Percentiles rank a stretch among this genome's conserved stretches.
phyloP scores from a whole-genome alignment of 2,329 filamentous ascomycete genomes.

The Curvularia verruculosa region DNA sequence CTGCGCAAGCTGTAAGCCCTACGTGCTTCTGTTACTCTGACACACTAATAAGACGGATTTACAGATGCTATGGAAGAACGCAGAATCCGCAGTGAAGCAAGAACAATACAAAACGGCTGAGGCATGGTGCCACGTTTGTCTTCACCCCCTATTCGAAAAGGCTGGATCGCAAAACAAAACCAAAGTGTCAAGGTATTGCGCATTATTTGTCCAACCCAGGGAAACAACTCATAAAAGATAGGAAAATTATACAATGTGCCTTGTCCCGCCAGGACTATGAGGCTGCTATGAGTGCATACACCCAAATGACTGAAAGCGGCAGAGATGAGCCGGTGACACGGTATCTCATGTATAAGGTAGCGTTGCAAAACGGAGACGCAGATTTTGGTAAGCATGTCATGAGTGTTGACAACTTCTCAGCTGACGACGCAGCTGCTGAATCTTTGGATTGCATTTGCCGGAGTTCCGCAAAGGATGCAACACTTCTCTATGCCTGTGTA shows the following conservation, averaged over 20 bases:
- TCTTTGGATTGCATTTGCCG: constrained; percentile 68
- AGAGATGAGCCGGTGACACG: constrained; percentile 69
- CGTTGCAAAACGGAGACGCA: constrained; percentile 64
- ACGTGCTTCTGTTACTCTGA: not conserved
- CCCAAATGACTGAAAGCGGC: constrained; percentile 63
- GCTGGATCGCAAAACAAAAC: constrained; percentile 69
- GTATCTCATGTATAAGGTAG: constrained; percentile 77
- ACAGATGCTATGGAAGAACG: constrained; percentile 80
- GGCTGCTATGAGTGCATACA: constrained; percentile 62
- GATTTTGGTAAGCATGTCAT: constrained; percentile 53
- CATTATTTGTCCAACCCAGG: not conserved
- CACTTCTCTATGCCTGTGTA: constrained; percentile 79
- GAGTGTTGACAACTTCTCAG: not conserved
- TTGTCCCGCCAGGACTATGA: constrained; percentile 64
- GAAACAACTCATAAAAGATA: constrained; percentile 42
- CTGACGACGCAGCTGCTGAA: constrained; percentile 57
- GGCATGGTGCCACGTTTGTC: constrained; percentile 73
- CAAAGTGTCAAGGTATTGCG: constrained; percentile 67
- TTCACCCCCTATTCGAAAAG: constrained; percentile 70
- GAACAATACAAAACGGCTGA: constrained; percentile 63
- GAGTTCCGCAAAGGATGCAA: constrained; percentile 59
- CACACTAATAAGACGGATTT: not conserved
- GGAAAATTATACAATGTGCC: constrained; percentile 75
- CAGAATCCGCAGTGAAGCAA: constrained; percentile 65
- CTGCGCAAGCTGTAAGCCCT: constrained; percentile 67